Base-by-base conservation (phyloP, 805 yeast species). In the Kazachstania bromeliacearum region DNA sequence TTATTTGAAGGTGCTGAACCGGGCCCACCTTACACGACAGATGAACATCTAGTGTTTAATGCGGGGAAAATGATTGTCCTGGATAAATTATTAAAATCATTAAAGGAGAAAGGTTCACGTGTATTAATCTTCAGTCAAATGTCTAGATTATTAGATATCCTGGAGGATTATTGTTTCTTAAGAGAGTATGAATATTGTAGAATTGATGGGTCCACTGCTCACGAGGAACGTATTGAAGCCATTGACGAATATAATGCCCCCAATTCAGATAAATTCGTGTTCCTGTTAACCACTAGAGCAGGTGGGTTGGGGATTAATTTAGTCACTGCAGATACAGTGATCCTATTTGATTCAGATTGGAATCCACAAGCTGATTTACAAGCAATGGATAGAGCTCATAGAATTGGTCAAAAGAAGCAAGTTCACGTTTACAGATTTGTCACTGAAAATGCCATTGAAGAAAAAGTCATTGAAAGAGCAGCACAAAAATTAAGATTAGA, bases 1-100 rank as follows among this genome's bases (percentile, higher is more conserved):
- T 63, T 89, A 35, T 89, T 89, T 51, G 96, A 89, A 57, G 96
- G 97, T 10, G 97, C 97, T 2, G 97, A 88, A 59, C 96, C 96
- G 0, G 96, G 96, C 6, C 97, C 96, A 1, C 96, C 96, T 1
- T 89, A 70, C 53, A 88, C 96, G 1, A 88, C 94, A 1, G 96
- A 87, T 59, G 96, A 88, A 57, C 96, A 89, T 60, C 68, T 88
- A 43, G 79, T 88, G n/a, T 77, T 50, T 64, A 88, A 88, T 55
- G 71, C 94, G 5, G 95, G 95, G 20, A 88, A 88, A 56, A 82
- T 88, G 88, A 70, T 83, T 36, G 83, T 89, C 25, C 63, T 88
- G 38, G 97, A 88, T 55, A 85, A 85, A 51, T 65, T 88, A 53
- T 62, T 88, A 47, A 77, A 75, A 46, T 79, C 82, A 46, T 67